Evolutionary conservation across 2,329 filamentous ascomycete species (phyloP).

Genomic region (Byssoonygena ceratinophila): DNA sequence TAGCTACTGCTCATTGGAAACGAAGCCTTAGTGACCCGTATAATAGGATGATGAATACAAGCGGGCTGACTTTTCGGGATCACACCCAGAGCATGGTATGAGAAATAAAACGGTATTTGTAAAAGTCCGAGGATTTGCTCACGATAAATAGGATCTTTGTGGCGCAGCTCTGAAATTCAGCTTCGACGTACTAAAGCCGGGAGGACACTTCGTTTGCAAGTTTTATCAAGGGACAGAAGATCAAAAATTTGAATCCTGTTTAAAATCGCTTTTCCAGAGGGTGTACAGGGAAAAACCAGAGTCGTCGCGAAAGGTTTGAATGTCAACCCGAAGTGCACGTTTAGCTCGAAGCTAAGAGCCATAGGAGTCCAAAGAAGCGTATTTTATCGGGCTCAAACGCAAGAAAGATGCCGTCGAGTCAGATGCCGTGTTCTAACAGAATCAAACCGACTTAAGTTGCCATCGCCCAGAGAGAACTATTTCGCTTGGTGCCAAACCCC

Average conservation of each 20-base stretch:
- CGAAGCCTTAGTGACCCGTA: conserved; percentile 92
- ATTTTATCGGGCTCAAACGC: conserved; percentile 68
- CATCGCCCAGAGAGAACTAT: too few species aligned
- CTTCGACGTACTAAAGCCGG: conserved; percentile 67
- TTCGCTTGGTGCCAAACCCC: too few species aligned
- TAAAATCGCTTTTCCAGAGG: conserved; percentile 66
- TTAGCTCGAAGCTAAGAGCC: conserved; percentile 13
- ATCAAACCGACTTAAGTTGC: too few species aligned
- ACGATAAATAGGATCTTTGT: conserved; percentile 64
- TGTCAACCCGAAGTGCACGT: too few species aligned
- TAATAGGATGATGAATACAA: conserved; percentile 98
- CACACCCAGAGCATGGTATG: conserved; percentile 90
- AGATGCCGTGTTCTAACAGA: conserved; percentile 32
- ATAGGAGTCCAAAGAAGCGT: conserved; percentile 74
- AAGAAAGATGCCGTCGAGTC: conserved; percentile 44
- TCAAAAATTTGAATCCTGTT: conserved; percentile 60
- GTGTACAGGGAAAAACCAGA: conserved; percentile 86
- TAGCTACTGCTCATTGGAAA: conserved; percentile 66
- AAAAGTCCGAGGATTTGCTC: not conserved
- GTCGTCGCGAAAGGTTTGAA: conserved; percentile 67
- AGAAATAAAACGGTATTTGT: conserved; percentile 14
- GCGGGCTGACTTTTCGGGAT: conserved; percentile 73
- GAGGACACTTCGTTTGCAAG: conserved; percentile 92
- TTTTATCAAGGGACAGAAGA: conserved; percentile 91
- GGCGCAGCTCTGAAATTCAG: conserved; percentile 73